Percentiles rank a stretch among this genome's conserved stretches.
Conservation (phyloP, 106 monocot species). For the Acorus calamus region DNA sequence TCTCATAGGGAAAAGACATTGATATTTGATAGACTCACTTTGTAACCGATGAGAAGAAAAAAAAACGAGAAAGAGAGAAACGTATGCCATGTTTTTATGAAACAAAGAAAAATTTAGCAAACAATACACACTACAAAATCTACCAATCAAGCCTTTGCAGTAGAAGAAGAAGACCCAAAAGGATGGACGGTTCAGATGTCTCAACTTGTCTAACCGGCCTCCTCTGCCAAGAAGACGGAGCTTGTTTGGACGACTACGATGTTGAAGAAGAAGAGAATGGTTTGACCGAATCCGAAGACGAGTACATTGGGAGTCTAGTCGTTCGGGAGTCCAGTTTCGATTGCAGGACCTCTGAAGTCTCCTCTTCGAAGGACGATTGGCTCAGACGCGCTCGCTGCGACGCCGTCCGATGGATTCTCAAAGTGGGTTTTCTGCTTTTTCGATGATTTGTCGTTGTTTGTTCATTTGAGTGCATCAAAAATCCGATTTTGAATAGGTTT, state of each 20-base stretch:
- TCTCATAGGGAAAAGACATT: too few relatives aligned
- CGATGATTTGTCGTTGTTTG: background rate
- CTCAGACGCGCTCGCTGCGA: slow-evolving; percentile 28
- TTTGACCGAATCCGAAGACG: slow-evolving; percentile 21
- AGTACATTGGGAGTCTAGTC: slow-evolving; percentile 42
- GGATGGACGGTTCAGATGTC: slow-evolving; percentile 21
- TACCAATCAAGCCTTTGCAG: too few relatives aligned
- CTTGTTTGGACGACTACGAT: slow-evolving; percentile 19
- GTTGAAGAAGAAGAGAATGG: slow-evolving; percentile 15
- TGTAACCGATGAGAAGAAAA: too few relatives aligned
- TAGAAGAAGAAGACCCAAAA: too few relatives aligned
- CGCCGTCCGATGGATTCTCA: slow-evolving; percentile 55
- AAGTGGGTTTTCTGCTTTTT: slow-evolving; percentile 16
- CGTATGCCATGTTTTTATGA: too few relatives aligned
- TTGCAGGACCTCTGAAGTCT: background rate
- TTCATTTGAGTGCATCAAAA: too few relatives aligned
- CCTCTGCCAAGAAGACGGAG: slow-evolving; percentile 41
- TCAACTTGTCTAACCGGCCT: slow-evolving; percentile 25
- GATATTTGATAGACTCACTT: too few relatives aligned
- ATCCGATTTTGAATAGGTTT: slow-evolving; percentile 21
- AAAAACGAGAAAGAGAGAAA: too few relatives aligned
- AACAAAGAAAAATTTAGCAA: too few relatives aligned
- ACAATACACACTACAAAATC: too few relatives aligned
- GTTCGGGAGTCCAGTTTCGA: slow-evolving; percentile 32
- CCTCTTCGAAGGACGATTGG: slow-evolving; percentile 6